Evolutionary conservation across 2,329 filamentous ascomycete genomes (phyloP).

Genomic region (Celoporthe dispersa): DNA sequence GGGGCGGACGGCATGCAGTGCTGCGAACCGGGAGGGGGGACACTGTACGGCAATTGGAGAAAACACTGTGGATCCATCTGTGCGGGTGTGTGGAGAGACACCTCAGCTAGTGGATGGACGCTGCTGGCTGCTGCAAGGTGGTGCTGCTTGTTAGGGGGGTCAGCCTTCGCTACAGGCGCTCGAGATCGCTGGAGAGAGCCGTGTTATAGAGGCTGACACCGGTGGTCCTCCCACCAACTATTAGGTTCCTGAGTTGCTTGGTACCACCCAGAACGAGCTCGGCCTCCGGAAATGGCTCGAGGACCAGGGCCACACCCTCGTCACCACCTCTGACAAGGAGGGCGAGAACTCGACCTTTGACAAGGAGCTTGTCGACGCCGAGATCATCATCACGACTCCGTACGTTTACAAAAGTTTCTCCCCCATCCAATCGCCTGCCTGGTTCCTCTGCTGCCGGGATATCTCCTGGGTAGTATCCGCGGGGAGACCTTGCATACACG

Average conservation of each 20-base stretch:
- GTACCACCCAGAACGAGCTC: constrained; percentile 98
- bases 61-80: not conserved
- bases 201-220: constrained; percentile 12
- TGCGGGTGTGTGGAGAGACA: not conserved
- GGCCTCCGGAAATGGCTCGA: constrained; percentile 97
- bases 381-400: constrained; percentile 99
- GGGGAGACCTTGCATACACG: not conserved
- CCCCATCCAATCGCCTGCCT: not conserved
- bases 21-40: not conserved
- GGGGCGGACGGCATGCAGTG: not conserved
- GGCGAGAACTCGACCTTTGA: constrained; percentile 91
- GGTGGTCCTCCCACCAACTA: not conserved
- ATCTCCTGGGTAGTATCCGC: not conserved
- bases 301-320: constrained; percentile 91
- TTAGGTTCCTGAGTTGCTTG: constrained; percentile 79
- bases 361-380: constrained; percentile 92
- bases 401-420: constrained; percentile 46
- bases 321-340: constrained; percentile 98
- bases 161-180: not conserved
- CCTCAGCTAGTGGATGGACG: not conserved
- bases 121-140: not conserved
- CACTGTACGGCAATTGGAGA: constrained; percentile 7
- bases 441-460: constrained; percentile 26
- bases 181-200: not conserved
- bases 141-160: not conserved